Evolutionary conservation across 192 early-diverging fungal genomes (phyloP).

Genomic region (Mortierella claussenii): DNA sequence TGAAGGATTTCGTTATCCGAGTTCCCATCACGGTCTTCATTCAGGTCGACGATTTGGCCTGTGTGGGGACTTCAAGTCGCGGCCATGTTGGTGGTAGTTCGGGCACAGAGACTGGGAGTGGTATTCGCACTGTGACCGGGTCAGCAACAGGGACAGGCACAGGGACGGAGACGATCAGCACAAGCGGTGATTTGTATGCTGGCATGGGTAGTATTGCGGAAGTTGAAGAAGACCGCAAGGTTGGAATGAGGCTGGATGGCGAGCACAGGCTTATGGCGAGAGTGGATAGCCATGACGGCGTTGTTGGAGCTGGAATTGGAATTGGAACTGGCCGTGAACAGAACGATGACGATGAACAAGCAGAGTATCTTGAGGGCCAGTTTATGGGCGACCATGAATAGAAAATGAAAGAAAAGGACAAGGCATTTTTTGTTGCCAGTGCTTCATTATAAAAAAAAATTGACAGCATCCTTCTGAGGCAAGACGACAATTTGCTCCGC

Average conservation of each 20-base stretch:
- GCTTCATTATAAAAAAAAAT: too few relatives aligned
- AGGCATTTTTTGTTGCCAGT: too few relatives aligned
- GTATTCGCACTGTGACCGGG: background rate
- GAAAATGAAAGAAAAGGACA: background rate
- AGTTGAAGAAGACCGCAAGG: too few relatives aligned
- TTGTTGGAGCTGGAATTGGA: background rate
- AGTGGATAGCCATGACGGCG: background rate
- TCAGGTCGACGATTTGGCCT: conserved; percentile 18
- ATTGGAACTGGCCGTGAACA: background rate
- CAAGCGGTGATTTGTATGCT: too few relatives aligned
- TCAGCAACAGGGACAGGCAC: background rate
- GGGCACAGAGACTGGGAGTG: background rate
- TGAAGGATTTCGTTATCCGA: conserved; percentile 44
- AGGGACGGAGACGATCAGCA: background rate
- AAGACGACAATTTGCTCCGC: too few relatives aligned
- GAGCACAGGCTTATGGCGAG: too few relatives aligned
- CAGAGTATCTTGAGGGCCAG: conserved; percentile 20
- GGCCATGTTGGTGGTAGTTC: background rate
- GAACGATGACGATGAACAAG: conserved; percentile 11
- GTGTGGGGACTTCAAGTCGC: conserved; percentile 4
- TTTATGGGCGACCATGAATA: conserved; percentile 13
- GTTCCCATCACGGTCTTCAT: conserved; percentile 42
- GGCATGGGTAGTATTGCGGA: too few relatives aligned
- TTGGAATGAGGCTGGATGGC: too few relatives aligned
- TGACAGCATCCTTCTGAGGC: too few relatives aligned